Percentiles rank a stretch among this genome's conserved stretches.
phyloP scores from a whole-genome alignment of 176 grass and related monocot genomes.

The Tillandsia fasciculata region DNA sequence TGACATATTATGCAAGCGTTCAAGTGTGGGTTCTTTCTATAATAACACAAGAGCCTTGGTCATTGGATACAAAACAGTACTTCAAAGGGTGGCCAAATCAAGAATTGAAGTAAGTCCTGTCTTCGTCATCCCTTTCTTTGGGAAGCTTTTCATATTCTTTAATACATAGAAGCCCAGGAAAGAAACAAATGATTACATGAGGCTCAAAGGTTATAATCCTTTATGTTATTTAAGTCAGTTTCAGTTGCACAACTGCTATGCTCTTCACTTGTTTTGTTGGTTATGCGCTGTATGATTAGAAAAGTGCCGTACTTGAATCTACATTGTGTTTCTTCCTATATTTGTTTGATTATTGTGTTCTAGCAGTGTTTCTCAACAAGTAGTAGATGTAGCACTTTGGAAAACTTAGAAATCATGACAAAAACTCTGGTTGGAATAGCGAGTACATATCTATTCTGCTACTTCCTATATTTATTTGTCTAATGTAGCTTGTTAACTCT shows the following conservation, averaged over 20 bases:
- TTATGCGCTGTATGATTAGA: not conserved
- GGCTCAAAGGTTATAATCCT: not conserved
- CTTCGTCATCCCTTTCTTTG: not conserved
- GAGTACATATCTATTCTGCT: not conserved
- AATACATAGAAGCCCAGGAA: no score
- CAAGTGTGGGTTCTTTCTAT: constrained; percentile 80
- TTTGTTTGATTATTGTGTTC: not conserved
- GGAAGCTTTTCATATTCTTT: constrained; percentile 5
- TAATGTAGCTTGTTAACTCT: not conserved
- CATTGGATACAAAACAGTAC: constrained; percentile 69
- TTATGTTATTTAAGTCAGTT: not conserved
- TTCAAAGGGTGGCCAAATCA: constrained; percentile 81
- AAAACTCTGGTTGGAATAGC: no score
- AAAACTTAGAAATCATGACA: no score
- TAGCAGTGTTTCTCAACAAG: not conserved
- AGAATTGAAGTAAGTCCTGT: constrained; percentile 47
- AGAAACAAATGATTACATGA: not conserved
- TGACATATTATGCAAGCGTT: constrained; percentile 76
- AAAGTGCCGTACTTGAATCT: not conserved
- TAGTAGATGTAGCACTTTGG: no score
- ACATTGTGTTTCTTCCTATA: not conserved
- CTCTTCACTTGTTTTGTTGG: not conserved
- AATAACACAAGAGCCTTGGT: constrained; percentile 83
- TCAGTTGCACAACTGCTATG: not conserved
- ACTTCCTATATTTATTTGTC: not conserved